These are phyloP conservation scores for Suillus discolor DNA, from an alignment of 768 basidiomycete genomes.

Conservation along the genomic window DNA sequence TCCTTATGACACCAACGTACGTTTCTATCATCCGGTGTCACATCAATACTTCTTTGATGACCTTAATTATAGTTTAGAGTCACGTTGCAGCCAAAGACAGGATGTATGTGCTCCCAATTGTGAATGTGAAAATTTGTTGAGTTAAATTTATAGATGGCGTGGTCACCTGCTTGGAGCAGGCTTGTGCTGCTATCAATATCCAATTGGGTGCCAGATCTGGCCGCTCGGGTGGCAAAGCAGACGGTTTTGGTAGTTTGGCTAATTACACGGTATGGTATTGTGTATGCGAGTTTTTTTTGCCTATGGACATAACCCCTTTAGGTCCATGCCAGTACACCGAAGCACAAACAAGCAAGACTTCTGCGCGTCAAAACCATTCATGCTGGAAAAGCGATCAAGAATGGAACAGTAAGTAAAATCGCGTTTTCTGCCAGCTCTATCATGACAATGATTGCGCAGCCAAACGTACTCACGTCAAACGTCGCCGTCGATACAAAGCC, in stretches of 20 bases:
- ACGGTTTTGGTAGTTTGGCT: conserved; percentile 50
- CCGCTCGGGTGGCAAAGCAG: conserved; percentile 37
- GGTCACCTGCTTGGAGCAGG: conserved; percentile 49
- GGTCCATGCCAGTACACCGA: conserved; percentile 18
- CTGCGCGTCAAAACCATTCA: conserved; percentile 24
- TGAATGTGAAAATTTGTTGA: conserved; percentile 10
- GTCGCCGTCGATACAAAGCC: conserved; percentile 1
- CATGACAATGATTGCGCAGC: conserved; percentile 6
- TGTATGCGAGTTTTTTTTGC: background rate
- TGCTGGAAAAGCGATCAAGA: conserved; percentile 9
- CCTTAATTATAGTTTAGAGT: conserved; percentile 39
- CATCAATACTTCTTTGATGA: background rate
- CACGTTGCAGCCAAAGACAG: conserved; percentile 35
- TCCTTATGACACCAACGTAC: conserved; percentile 24
- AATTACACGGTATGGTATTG: conserved; percentile 44
- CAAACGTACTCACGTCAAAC: conserved; percentile 4
- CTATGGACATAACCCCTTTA: background rate
- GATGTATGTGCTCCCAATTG: conserved; percentile 38
- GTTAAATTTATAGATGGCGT: conserved; percentile 38
- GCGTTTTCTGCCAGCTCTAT: background rate
- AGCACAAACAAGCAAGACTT: conserved; percentile 27
- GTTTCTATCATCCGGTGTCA: background rate
- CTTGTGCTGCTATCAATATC: conserved; percentile 39
- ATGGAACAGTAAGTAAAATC: conserved; percentile 1
- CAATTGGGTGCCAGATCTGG: conserved; percentile 33